phyloP scores from a whole-genome alignment of 306 rosid genomes.

The Carpinus viminea region DNA sequence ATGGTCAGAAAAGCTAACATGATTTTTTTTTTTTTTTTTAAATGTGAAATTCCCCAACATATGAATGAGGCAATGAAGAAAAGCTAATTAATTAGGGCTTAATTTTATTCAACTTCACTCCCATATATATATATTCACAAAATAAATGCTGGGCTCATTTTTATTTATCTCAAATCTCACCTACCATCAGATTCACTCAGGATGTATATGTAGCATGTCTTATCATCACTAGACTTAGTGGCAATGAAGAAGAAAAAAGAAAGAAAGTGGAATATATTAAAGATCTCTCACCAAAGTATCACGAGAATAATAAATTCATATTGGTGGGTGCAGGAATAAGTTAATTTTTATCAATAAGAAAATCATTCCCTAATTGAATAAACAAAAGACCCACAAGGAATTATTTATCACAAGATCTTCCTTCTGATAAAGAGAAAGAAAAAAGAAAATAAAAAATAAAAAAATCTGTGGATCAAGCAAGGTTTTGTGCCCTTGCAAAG shows the following conservation, averaged over 20 bases:
- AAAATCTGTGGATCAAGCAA: background rate
- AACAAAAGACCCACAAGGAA: conserved; percentile 24
- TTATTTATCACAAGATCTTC: conserved; percentile 32
- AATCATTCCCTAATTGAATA: conserved; percentile 34
- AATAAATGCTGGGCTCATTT: background rate
- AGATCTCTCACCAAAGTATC: conserved; percentile 21
- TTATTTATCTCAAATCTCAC: background rate
- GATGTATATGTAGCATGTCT: background rate
- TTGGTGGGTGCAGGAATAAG: conserved; percentile 23
- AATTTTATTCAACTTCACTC: background rate
- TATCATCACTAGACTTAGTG: background rate
- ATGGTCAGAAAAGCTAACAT: no score
- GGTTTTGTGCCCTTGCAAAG: conserved; percentile 20
- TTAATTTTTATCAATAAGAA: conserved; percentile 20
- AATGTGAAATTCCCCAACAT: no score
- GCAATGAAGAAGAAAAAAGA: background rate
- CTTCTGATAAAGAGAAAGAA: background rate
- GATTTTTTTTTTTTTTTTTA: no score
- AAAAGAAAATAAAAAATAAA: background rate
- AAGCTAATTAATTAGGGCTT: no score
- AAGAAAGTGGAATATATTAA: background rate
- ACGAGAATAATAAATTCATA: conserved; percentile 36
- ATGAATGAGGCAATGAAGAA: no score
- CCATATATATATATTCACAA: background rate
- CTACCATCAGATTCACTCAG: background rate